Evolutionary conservation across 768 basidiomycete genomes (phyloP).

Genomic region (Sarcodon sp.): DNA sequence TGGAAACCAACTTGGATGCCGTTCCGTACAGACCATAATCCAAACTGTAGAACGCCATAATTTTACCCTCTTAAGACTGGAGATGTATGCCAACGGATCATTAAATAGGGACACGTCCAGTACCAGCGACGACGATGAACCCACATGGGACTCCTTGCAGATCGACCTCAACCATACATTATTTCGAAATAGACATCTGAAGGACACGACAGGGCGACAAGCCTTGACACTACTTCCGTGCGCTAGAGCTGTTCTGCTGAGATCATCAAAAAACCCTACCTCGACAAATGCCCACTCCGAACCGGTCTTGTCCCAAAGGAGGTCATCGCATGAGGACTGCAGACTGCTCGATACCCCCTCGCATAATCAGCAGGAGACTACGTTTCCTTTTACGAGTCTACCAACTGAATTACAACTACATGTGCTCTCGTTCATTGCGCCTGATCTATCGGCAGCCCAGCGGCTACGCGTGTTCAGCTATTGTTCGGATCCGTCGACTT

Average conservation of each 20-base stretch:
- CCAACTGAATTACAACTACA: slow-evolving; percentile 46
- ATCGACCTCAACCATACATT: too few relatives aligned
- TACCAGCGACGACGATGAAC: slow-evolving; percentile 5
- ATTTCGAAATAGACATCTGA: slow-evolving; percentile 27
- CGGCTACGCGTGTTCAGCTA: slow-evolving; percentile 38
- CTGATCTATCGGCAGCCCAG: slow-evolving; percentile 41
- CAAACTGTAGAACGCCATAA: slow-evolving; percentile 31
- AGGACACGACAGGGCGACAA: slow-evolving; percentile 25
- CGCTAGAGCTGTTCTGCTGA: slow-evolving; percentile 37
- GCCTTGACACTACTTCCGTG: slow-evolving; percentile 38
- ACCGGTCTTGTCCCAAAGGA: slow-evolving; percentile 2
- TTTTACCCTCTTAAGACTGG: slow-evolving; percentile 32
- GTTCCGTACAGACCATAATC: slow-evolving; percentile 31
- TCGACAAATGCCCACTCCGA: too few relatives aligned
- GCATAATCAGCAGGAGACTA: neutral
- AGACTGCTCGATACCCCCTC: neutral
- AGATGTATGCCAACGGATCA: slow-evolving; percentile 31
- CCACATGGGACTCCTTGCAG: too few relatives aligned
- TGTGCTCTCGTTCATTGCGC: slow-evolving; percentile 45
- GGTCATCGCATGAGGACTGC: slow-evolving; percentile 4
- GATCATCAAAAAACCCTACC: slow-evolving; percentile 8
- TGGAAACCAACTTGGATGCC: slow-evolving; percentile 38
- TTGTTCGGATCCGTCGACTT: slow-evolving; percentile 32
- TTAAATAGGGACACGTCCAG: slow-evolving; percentile 8
- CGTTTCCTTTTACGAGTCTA: slow-evolving; percentile 26